Conservation (phyloP, 257 asterid genomes). For the Asclepias syriaca region DNA sequence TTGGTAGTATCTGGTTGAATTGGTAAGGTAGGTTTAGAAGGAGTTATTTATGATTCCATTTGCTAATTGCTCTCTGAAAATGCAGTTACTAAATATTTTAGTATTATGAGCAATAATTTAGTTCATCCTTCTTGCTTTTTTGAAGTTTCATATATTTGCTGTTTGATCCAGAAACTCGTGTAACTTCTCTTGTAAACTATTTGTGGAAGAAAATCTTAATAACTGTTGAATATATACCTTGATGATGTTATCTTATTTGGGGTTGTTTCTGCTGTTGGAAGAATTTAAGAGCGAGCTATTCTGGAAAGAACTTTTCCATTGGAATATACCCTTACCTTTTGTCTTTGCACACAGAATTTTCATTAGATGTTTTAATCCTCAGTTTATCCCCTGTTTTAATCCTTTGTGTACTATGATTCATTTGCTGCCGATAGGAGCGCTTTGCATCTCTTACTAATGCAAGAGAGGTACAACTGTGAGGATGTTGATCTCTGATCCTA, state of each 20-base stretch:
- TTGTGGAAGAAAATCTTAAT: not conserved
- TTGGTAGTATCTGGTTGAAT: not conserved
- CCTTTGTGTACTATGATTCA: not conserved
- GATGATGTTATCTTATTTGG: not conserved
- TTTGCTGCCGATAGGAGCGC: not conserved
- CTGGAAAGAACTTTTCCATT: not conserved
- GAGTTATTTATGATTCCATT: not conserved
- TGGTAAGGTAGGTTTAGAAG: not conserved
- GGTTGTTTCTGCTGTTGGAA: not conserved
- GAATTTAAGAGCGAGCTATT: not conserved
- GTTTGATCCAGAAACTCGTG: not conserved
- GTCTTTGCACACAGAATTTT: not conserved
- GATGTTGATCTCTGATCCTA: not conserved
- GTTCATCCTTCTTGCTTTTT: not conserved
- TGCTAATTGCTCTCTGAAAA: not conserved
- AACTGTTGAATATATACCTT: not conserved
- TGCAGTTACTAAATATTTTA: not conserved
- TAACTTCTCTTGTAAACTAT: not conserved
- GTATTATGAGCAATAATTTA: not conserved
- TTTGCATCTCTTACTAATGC: not conserved
- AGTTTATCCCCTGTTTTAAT: not conserved
- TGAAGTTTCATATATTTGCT: not conserved
- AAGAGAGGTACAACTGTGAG: not conserved
- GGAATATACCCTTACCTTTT: not conserved
- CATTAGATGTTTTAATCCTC: not conserved